phyloP scores from a whole-genome alignment of 257 asterid genomes.

The Solanum gracilifrons region DNA sequence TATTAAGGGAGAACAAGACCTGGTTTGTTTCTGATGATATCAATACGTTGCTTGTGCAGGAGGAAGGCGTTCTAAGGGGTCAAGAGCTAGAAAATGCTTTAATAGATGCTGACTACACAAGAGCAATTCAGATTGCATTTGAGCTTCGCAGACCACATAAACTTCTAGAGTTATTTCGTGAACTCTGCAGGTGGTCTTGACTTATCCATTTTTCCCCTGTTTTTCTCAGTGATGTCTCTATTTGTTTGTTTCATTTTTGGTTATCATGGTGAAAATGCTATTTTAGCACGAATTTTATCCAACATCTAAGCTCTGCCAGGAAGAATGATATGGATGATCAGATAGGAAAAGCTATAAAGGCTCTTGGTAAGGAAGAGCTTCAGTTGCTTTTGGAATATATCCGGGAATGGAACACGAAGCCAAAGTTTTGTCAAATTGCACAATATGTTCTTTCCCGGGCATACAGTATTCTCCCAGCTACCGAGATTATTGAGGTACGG shows the following conservation, averaged over 20 bases:
- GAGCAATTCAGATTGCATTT: conserved; percentile 80
- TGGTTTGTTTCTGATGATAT: not conserved
- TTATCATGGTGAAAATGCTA: not conserved
- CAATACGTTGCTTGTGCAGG: conserved; percentile 43
- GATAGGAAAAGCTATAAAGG: conserved; percentile 49
- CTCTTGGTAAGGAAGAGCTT: conserved; percentile 54
- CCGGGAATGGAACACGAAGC: conserved; percentile 90
- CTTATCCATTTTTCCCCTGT: not conserved
- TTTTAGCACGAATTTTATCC: not conserved
- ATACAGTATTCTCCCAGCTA: conserved; percentile 53
- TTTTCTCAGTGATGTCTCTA: not conserved
- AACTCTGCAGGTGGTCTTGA: conserved; percentile 55
- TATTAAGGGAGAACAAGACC: not conserved
- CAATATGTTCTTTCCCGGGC: conserved; percentile 51
- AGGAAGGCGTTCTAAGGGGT: conserved; percentile 71
- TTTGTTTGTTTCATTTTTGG: not conserved
- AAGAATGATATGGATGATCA: conserved; percentile 30
- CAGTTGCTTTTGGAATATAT: conserved; percentile 58
- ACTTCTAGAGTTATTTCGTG: conserved; percentile 40
- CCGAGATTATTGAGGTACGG: conserved; percentile 54
- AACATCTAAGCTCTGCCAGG: conserved; percentile 28
- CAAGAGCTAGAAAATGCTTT: conserved; percentile 94
- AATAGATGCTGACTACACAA: conserved; percentile 57
- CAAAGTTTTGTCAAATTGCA: conserved; percentile 73
- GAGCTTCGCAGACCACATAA: conserved; percentile 89